Evolutionary conservation across 805 yeast genomes (phyloP).

Genomic region (Teunomyces lycoperdinae): DNA sequence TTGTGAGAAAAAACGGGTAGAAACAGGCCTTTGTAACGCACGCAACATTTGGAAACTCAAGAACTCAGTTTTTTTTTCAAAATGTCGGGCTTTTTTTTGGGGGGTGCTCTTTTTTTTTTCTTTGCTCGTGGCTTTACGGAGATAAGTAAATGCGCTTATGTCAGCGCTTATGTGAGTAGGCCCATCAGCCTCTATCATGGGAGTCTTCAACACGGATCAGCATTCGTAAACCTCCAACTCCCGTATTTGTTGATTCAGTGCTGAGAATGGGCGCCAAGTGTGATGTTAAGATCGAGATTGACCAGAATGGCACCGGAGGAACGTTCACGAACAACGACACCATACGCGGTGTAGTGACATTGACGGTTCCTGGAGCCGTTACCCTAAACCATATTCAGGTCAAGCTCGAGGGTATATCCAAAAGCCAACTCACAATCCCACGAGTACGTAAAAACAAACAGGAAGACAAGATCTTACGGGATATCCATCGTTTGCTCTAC

Average conservation of each 20-base stretch:
- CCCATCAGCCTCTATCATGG: background rate
- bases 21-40: background rate
- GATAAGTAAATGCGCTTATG: background rate
- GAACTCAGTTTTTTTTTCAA: background rate
- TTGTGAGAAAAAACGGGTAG: conserved; percentile 1
- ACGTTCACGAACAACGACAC: conserved; percentile 48
- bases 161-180: background rate
- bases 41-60: background rate
- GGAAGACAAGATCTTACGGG: conserved; percentile 21
- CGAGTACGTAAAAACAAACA: conserved; percentile 3
- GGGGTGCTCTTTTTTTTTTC: too few species aligned
- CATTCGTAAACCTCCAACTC: too few species aligned
- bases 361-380: conserved; percentile 40
- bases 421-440: conserved; percentile 34
- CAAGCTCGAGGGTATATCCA: conserved; percentile 49
- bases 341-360: conserved; percentile 38
- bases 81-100: too few species aligned
- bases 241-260: background rate
- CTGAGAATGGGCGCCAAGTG: conserved; percentile 6
- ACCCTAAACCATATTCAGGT: conserved; percentile 47
- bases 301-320: conserved; percentile 33
- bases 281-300: conserved; percentile 32
- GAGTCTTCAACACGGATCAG: too few species aligned
- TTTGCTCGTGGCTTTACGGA: background rate
- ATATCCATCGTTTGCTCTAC: conserved; percentile 47